Evolutionary conservation across 768 basidiomycete genomes (phyloP).

Genomic region (Dioszegia crocea): DNA sequence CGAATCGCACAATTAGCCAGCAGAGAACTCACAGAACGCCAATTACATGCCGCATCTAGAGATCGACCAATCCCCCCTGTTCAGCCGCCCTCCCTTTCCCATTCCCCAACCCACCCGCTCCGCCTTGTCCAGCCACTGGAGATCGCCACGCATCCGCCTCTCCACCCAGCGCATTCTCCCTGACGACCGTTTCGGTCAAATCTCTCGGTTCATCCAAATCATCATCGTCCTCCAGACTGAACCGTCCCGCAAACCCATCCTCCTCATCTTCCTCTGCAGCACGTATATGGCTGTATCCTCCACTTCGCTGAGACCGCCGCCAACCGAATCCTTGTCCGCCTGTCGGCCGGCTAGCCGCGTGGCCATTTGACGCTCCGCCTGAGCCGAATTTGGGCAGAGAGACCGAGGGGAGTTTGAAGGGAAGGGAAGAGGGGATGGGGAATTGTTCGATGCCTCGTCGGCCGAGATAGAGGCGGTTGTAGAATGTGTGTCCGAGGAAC

Average conservation of each 20-base stretch:
- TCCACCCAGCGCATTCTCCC: conserved; percentile 33
- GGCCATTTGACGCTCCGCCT: neutral
- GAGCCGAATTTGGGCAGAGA: conserved; percentile 2
- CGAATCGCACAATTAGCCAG: too few relatives aligned
- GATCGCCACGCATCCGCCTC: conserved; percentile 46
- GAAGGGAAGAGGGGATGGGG: conserved; percentile 51
- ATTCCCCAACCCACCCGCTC: conserved; percentile 1
- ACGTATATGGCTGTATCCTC: conserved; percentile 38
- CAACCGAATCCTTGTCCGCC: conserved; percentile 14
- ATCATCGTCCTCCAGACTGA: conserved; percentile 48
- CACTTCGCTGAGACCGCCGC: conserved; percentile 20
- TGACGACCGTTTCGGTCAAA: conserved; percentile 19
- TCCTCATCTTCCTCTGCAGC: conserved; percentile 45
- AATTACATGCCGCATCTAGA: conserved; percentile 5
- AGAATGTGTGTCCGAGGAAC: conserved; percentile 65
- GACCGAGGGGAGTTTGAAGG: conserved; percentile 15
- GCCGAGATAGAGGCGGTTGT: conserved; percentile 72
- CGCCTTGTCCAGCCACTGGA: neutral
- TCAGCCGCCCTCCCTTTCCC: neutral
- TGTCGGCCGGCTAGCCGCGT: neutral
- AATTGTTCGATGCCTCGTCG: conserved; percentile 69
- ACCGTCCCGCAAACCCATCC: conserved; percentile 44
- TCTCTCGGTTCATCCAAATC: conserved; percentile 28
- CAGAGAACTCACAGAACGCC: too few relatives aligned
- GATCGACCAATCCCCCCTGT: conserved; percentile 31